Conservation (phyloP, 2,329 filamentous ascomycete species). For the Fusarium secorum region DNA sequence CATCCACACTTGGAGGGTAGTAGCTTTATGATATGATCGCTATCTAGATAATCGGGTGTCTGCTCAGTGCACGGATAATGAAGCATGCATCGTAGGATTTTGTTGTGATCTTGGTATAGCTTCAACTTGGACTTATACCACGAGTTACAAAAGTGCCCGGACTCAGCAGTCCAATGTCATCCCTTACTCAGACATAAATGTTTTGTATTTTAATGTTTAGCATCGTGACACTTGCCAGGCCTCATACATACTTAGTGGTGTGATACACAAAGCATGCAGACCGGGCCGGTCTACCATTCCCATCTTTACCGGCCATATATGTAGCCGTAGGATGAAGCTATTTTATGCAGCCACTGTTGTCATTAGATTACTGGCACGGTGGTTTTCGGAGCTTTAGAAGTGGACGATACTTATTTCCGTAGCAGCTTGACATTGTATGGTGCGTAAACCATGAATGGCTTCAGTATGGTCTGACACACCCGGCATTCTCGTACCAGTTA, state of each 20-base stretch:
- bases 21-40: background rate
- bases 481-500: constrained; percentile 29
- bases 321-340: background rate
- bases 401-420: constrained; percentile 7
- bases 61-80: background rate
- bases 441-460: constrained; percentile 23
- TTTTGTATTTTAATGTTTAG: background rate
- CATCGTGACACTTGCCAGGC: background rate
- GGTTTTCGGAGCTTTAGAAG: background rate
- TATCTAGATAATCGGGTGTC: constrained; percentile 19
- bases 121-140: constrained; percentile 11
- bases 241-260: background rate
- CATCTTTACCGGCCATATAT: background rate
- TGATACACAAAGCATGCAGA: constrained; percentile 10
- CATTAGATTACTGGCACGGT: background rate
- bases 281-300: background rate
- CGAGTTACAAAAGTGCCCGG: background rate
- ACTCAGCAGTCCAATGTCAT: constrained; percentile 3
- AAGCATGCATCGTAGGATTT: background rate
- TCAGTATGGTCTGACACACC: constrained; percentile 33
- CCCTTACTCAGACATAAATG: background rate
- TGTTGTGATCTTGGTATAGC: background rate
- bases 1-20: constrained; percentile 5
- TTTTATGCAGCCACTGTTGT: background rate
- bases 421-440: constrained; percentile 9